Base-by-base conservation (phyloP, 306 rosid species). In the Chamaecrista fasciculata region DNA sequence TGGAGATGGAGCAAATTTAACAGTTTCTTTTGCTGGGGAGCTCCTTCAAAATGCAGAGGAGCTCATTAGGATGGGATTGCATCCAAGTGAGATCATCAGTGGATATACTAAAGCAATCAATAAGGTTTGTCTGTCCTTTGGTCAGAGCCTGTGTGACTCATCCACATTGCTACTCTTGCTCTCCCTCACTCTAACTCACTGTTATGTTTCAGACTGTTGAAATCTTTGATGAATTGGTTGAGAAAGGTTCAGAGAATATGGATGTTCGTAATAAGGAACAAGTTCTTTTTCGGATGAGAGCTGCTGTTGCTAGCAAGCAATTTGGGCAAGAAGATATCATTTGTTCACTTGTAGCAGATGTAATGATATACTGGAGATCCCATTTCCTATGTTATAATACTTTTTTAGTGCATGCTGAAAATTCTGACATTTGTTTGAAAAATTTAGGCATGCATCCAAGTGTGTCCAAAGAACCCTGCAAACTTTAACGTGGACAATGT, bases 291-390 rank as follows among this genome's bases (percentile, higher is more conserved):
- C 84, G 98, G 66, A 88, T 91, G 92, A 94, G 77, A 75, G 96
- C 97, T 31, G 91, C 98, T 11, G 86, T 94, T 77, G 98, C 98
- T 61, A 94, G 98, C 96, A 94, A 94, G 84, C 98, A 94, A 67
- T 94, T 82, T 18, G 98, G 97, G 56, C 98, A 66, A 79, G 98
- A 94, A 78, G 97, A 90, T 70, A 77, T 83, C 7, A 66, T 94
- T 64, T 82, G 92, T 68, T 94, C 97, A 5, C 97, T 88, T 71
- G 86, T 86, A 66, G 95, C 97, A 20, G 98, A 88, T 78, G 97
- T 94, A 79, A 83, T 77, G 25, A 65, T 63, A 59, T 72, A 51
- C 69, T 66, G 21, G 31, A 11, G 37, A 15, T 72, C 53, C 76
- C 44, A 24, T 71, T 47, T 61, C 11, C 61, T 70, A 16, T 78